These are phyloP conservation scores for Pseudofabraea citricarpa DNA, from an alignment of 2,329 filamentous ascomycete species.

Conservation along the genomic window DNA sequence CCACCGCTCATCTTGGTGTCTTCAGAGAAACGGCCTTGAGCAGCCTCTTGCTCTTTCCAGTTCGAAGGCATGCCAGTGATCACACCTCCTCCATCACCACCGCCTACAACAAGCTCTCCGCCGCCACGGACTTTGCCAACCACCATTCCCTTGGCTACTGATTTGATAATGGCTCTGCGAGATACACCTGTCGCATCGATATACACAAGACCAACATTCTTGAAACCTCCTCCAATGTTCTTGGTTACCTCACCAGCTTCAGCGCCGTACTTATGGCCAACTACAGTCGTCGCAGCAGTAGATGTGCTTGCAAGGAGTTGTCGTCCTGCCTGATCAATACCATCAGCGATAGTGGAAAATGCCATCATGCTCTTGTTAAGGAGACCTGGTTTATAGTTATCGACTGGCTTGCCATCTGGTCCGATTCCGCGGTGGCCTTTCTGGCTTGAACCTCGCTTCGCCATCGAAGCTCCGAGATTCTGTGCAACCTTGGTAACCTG, in stretches of 20 bases:
- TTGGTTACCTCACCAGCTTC: slow-evolving; percentile 78
- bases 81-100: slow-evolving; percentile 31
- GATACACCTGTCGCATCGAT: slow-evolving; percentile 95
- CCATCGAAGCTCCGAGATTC: slow-evolving; percentile 75
- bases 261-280: slow-evolving; percentile 81
- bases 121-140: slow-evolving; percentile 73
- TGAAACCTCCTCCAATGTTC: slow-evolving; percentile 77
- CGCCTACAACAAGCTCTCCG: slow-evolving; percentile 69
- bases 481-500: slow-evolving; percentile 80
- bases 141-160: slow-evolving; percentile 94
- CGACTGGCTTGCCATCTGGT: slow-evolving; percentile 57
- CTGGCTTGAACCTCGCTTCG: slow-evolving; percentile 54
- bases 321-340: slow-evolving; percentile 81
- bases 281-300: slow-evolving; percentile 76
- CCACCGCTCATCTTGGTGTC: slow-evolving; percentile 19
- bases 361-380: slow-evolving; percentile 96
- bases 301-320: slow-evolving; percentile 71
- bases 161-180: slow-evolving; percentile 83
- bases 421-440: slow-evolving; percentile 58
- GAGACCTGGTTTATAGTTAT: slow-evolving; percentile 79
- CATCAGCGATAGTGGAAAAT: slow-evolving; percentile 90
- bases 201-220: slow-evolving; percentile 95
- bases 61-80: slow-evolving; percentile 6
- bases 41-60: slow-evolving; percentile 21
- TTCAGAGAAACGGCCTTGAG: slow-evolving; percentile 15